Base-by-base conservation (phyloP, 1,139 yeast genomes). In the Lizanozyma gosingica region DNA sequence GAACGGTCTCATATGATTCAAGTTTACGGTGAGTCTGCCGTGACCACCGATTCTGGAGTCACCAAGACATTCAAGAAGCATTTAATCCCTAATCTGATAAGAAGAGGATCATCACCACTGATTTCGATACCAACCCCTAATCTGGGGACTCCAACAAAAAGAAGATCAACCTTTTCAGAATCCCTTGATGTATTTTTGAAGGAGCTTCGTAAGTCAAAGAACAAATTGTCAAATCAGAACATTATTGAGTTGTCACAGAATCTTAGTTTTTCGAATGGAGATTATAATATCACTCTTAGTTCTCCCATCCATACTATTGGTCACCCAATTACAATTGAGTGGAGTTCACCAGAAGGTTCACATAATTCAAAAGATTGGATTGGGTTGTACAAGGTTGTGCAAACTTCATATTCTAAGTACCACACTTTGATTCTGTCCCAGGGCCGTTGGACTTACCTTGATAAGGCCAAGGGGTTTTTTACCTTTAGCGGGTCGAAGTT, bases 1-100 rank as follows among this genome's bases (percentile, higher is more conserved):
- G 95, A 85, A 55, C 81, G 80, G 51, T 76, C 83, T 18, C 95
- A 85, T 55, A 83, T 85, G 87, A 73, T 80, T 44, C 80, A 78
- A 55, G 68, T 86, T 3, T 85, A 85, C 52, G 95, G 95, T 17
- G 79, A 78, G 47, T 73, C 70, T 35, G 77, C 71, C 49, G 60
- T 43, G n/a, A 37, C 67, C 41, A 64, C 76, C 52, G 83, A 78
- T 47, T 75, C 81, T 4, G 84, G 84, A 14, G 82, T 83, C 11
- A 74, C 83, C 39, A 81, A 81, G 55, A 82, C 88, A 2, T 65
- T 78, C 47, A 72, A 73, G 48, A 73, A 72, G 47, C 74, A 68
- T 45, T 66, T 71, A 48, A 55, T 70, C 37, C 76, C 76, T 14
- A 71, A 61, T 35, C 55, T 58, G 1, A 59, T 68, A 35, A 65